These are phyloP conservation scores for Camelina hispida DNA, from an alignment of 345 rosid genomes.

Conservation along the genomic window DNA sequence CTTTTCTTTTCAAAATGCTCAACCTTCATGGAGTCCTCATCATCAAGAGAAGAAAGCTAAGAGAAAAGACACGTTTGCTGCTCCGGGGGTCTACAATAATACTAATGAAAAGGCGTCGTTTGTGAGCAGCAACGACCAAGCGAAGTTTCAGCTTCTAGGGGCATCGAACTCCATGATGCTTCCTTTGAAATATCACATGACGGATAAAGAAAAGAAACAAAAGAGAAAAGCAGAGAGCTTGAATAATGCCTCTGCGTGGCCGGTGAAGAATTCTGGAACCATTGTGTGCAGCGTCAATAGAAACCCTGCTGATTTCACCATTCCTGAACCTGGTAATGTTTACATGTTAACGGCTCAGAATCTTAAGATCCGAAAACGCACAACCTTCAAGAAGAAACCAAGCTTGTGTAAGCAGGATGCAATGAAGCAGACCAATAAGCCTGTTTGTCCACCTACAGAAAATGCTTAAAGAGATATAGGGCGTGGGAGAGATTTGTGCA, in stretches of 20 bases:
- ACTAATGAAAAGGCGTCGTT: constrained; percentile 45
- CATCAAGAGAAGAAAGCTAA: constrained; percentile 53
- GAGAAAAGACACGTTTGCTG: constrained; percentile 48
- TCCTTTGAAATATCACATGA: constrained; percentile 49
- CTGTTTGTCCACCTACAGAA: constrained; percentile 21
- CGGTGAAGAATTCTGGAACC: constrained; percentile 44
- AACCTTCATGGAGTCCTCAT: constrained; percentile 49
- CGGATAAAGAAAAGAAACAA: constrained; percentile 48
- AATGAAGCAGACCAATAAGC: constrained; percentile 30
- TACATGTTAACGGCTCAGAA: constrained; percentile 69
- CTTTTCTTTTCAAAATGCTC: constrained; percentile 53
- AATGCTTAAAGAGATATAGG: constrained; percentile 30
- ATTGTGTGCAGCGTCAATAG: constrained; percentile 65
- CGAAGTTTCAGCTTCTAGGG: constrained; percentile 52
- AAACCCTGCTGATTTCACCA: constrained; percentile 94
- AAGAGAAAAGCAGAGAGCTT: constrained; percentile 44
- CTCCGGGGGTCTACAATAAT: constrained; percentile 41
- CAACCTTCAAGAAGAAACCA: constrained; percentile 30
- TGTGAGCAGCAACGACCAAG: constrained; percentile 46
- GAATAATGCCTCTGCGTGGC: constrained; percentile 36
- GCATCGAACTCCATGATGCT: constrained; percentile 50
- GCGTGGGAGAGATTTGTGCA: constrained; percentile 26
- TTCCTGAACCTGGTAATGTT: constrained; percentile 64
- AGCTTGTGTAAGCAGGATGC: constrained; percentile 32
- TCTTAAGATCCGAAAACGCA: constrained; percentile 48